phyloP scores from a whole-genome alignment of 176 grass and related monocot genomes.

The Cymbopogon citratus region DNA sequence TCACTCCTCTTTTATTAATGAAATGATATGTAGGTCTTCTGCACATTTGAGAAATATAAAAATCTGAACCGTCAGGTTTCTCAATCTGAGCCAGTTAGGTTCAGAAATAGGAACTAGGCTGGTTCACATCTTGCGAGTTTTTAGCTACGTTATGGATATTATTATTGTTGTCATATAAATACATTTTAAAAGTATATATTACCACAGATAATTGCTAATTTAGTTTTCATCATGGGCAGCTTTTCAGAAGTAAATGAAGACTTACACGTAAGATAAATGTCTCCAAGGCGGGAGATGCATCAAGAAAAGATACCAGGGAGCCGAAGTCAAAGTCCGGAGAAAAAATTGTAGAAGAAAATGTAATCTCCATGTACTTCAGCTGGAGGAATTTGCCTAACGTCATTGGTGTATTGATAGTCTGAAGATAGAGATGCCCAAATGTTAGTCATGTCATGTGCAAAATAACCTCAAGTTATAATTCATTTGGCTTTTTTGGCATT shows the following conservation, averaged over 20 bases:
- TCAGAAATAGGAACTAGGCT: not conserved
- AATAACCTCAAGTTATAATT: no score
- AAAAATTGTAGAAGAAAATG: not conserved
- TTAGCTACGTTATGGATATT: not conserved
- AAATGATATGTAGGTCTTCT: not conserved
- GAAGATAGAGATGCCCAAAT: not conserved
- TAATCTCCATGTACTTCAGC: not conserved
- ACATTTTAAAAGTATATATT: not conserved
- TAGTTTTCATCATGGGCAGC: not conserved
- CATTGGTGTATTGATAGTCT: not conserved
- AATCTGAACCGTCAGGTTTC: not conserved
- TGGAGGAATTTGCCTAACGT: not conserved
- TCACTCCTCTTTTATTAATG: not conserved
- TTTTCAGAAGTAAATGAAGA: not conserved
- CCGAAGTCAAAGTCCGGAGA: not conserved
- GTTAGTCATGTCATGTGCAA: not conserved
- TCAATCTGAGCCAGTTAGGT: not conserved
- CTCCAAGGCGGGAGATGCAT: conserved; percentile 20
- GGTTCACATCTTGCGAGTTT: not conserved
- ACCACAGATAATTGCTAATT: not conserved
- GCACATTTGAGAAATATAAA: not conserved
- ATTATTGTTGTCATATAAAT: not conserved
- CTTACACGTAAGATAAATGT: conserved; percentile 19
- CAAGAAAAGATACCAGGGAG: conserved; percentile 25
- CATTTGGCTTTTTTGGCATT: no score